Percentiles rank a stretch among this genome's conserved stretches.
Conservation (phyloP, 345 rosid species). For the Eucalyptus pauciflora region DNA sequence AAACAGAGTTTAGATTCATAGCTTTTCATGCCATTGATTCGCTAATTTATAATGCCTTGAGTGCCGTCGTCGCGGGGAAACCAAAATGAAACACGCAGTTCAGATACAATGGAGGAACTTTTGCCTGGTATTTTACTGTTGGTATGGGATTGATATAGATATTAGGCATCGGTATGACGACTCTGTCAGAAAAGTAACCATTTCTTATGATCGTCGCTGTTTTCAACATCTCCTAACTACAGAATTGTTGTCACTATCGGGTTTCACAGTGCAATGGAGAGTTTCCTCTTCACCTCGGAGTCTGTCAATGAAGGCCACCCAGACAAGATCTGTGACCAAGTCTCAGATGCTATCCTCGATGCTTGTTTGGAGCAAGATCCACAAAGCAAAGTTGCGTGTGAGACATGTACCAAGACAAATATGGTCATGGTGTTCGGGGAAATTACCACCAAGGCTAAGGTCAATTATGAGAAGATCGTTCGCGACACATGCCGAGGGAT, state of each 20-base stretch:
- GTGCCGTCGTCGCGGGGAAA: background rate
- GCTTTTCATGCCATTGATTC: background rate
- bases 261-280: background rate
- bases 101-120: background rate
- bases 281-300: conserved; percentile 10
- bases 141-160: background rate
- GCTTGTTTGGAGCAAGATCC: conserved; percentile 15
- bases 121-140: background rate
- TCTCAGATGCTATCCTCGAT: conserved; percentile 9
- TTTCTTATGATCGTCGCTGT: background rate
- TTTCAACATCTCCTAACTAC: background rate
- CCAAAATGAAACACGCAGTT: background rate
- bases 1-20: background rate
- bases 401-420: conserved; percentile 11
- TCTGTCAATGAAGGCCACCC: conserved; percentile 16
- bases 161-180: background rate
- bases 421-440: conserved; percentile 17
- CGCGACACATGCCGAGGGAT: conserved; percentile 8
- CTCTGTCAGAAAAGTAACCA: background rate
- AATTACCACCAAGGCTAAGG: conserved; percentile 16
- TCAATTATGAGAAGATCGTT: conserved; percentile 9
- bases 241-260: background rate
- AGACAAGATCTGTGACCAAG: conserved; percentile 10
- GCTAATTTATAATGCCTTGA: background rate
- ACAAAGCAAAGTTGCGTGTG: conserved; percentile 12